Evolutionary conservation across 805 yeast genomes (phyloP).

Genomic region (Wickerhamiella musiphila): DNA sequence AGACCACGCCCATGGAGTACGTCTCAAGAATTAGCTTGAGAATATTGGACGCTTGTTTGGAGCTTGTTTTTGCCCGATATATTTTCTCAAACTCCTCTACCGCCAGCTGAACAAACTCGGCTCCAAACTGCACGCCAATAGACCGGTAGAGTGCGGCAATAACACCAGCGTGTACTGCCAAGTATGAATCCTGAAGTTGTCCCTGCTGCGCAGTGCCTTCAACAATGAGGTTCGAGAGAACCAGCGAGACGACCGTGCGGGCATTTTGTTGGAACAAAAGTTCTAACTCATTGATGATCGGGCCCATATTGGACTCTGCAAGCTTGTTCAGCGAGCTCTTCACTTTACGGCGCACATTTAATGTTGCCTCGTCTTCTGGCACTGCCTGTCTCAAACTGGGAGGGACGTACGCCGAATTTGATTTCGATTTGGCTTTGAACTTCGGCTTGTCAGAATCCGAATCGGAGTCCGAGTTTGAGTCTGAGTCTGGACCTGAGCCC

Average conservation of each 20-base stretch:
- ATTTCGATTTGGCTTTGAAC: constrained; percentile 20
- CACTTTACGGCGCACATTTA: constrained; percentile 39
- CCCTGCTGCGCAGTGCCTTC: constrained; percentile 50
- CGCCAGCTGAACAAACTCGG: constrained; percentile 57
- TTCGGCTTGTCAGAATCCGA: constrained; percentile 9
- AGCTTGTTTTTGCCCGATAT: constrained; percentile 9
- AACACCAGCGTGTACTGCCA: constrained; percentile 62
- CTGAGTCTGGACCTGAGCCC: background rate
- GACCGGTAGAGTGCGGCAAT: constrained; percentile 61
- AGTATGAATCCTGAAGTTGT: constrained; percentile 57
- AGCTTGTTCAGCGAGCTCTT: constrained; percentile 76
- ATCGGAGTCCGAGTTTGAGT: constrained; percentile 8
- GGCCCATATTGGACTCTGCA: constrained; percentile 68
- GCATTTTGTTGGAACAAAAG: constrained; percentile 48
- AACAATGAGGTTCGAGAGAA: constrained; percentile 42
- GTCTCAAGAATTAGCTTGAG: constrained; percentile 59
- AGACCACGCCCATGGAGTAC: constrained; percentile 60
- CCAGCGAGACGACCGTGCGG: constrained; percentile 62
- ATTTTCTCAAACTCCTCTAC: constrained; percentile 48
- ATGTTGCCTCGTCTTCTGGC: constrained; percentile 29
- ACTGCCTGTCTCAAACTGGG: constrained; percentile 51
- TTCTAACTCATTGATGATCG: constrained; percentile 54
- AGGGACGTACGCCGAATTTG: constrained; percentile 59
- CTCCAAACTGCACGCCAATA: constrained; percentile 80
- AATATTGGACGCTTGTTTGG: constrained; percentile 42